Evolutionary conservation across 2,329 filamentous ascomycete species (phyloP), one percentile per base, ranked within the genome.

Genomic region (Emericellopsis cladophorae): DNA sequence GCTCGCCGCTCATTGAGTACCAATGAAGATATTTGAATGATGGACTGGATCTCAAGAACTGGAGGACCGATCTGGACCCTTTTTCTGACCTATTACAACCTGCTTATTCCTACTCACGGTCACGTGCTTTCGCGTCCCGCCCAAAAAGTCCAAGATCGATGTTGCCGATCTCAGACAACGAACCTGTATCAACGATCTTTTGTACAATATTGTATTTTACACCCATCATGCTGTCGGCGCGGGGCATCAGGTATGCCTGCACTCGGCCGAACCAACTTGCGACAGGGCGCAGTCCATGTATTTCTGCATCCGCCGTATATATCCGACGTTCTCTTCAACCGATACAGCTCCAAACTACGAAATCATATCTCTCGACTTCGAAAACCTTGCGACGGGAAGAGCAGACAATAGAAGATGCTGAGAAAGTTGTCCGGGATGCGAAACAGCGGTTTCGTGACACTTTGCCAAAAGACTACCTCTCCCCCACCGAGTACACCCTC

Each of bases 361-460:
- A 29, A 29, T 29, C 26, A 29, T 9, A 29, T 29, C 54, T 61
- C 48, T 59, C 59, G 26, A 50, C 42, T 4, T 55, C 54, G n/a
- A 46, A 45, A 45, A 40, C 31, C 40, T 43, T 49, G 37, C 49
- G 45, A 45, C 49, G 54, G 36, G 50, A 51, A 14, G 38, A 44
- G 21, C 45, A 4, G 47, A 55, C 10, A 65, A 73, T 5, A 65
- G 26, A 29, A 29, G 26, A 29, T 9, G n/a, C 32, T 3, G 32
- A 35, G 32, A 35, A 15, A 15, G 32, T 76, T 42, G 86, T 86
- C 26, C 76, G 83, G 42, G 69, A 77, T 49, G 81, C 85, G 31
- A 77, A 82, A 51, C 80, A 85, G 47, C 70, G 76, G 8, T 93
- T 87, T 57, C 81, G 87, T 45, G 80, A 92, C 52, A 79, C 72